Percentiles rank a stretch among this genome's conserved stretches.
Conservation (phyloP, 2,329 filamentous ascomycete genomes). For the Stachybotrys echinatus region DNA sequence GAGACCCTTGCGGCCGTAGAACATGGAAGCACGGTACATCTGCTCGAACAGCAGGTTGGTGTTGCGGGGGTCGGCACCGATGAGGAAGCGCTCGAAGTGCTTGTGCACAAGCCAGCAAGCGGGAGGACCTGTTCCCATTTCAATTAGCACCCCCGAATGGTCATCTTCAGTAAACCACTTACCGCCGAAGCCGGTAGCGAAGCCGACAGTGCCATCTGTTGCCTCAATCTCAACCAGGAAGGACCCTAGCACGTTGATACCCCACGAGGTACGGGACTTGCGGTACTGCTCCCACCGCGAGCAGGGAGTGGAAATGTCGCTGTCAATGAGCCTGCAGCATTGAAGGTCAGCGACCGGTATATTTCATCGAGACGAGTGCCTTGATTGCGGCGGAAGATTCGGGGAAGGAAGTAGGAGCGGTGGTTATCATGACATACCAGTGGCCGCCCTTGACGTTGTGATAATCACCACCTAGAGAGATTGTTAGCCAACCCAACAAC, state of each 20-base stretch:
- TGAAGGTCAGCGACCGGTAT: constrained; percentile 2
- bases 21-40: constrained; percentile 95
- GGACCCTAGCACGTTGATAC: constrained; percentile 90
- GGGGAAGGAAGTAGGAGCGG: too few species aligned
- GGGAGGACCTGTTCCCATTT: constrained; percentile 56
- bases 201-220: constrained; percentile 85
- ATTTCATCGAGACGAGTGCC: background rate
- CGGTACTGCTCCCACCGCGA: constrained; percentile 86
- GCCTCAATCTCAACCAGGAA: constrained; percentile 89
- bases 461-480: constrained; percentile 65
- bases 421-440: constrained; percentile 42
- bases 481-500: background rate
- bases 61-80: constrained; percentile 84
- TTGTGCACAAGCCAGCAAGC: constrained; percentile 92
- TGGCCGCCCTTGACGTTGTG: constrained; percentile 81
- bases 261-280: constrained; percentile 84
- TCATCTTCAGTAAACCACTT: constrained; percentile 10
- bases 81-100: constrained; percentile 87
- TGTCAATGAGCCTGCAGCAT: constrained; percentile 72
- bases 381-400: background rate
- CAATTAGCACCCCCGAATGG: background rate
- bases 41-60: constrained; percentile 92
- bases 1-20: constrained; percentile 90
- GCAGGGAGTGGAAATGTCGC: constrained; percentile 88
- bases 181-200: constrained; percentile 89